Evolutionary conservation across 1,284 basidiomycete genomes (phyloP), one percentile per base, ranked within the genome.

Genomic region (Moesziomyces antarcticus): DNA sequence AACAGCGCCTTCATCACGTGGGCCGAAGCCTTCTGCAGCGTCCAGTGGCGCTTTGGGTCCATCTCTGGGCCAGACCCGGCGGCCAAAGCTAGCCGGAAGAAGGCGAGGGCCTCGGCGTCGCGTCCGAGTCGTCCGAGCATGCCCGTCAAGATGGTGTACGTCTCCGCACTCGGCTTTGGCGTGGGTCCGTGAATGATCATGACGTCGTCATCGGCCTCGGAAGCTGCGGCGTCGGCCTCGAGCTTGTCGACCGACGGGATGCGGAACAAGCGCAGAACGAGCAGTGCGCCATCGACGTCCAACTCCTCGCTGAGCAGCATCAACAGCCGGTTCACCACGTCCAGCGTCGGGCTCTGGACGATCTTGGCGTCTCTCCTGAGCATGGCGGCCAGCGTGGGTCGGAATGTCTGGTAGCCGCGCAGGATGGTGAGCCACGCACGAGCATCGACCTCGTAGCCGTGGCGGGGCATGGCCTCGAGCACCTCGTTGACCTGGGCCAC

Each of bases 361-460:
- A 73, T 64, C 33, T 62, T 64, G 5, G 64, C 61, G 18, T 67
- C 52, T 13, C 54, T 41, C 37, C 42, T 21, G 8, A 73, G 50
- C 59, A 73, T 63, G 5, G 50, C 35, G 3, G 60, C 56, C 7
- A 73, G 62, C 5, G 42, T 63, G 4, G 64, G 69, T 18, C 69
- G 22, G 44, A 73, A 64, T 18, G 46, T 42, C 40, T 67, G 64
- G 25, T 59, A 63, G 30, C 69, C 69, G 14, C 69, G 63, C 3
- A 73, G 54, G 46, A 73, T 73, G 16, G 64, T 67, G n/a, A 73
- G 60, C 69, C 69, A 73, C 13, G 56, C 64, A 30, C 45, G 46
- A 16, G 69, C 69, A 42, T 66, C 60, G 14, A 73, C 42, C 37
- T 52, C 37, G 47, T 73, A 45, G 20, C 59, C 59, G 43, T 67